Evolutionary conservation across 176 grass and related monocot species (phyloP).

Genomic region (Aegilops sharonensis): DNA sequence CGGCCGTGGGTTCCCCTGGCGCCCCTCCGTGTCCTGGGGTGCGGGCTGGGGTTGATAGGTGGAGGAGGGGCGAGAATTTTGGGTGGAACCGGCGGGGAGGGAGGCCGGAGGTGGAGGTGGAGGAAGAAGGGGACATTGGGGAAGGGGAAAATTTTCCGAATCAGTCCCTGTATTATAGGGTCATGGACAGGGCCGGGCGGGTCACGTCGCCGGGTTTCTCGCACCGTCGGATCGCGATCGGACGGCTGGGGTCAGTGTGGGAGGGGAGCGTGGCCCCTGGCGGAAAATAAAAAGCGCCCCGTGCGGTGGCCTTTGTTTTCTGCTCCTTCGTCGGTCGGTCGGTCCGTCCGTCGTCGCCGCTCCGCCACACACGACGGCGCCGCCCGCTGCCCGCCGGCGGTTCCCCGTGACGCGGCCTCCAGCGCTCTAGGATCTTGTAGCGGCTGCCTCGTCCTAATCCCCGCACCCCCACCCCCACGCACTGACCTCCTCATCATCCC

Average conservation of each 20-base stretch:
- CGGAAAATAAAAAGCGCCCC: background rate
- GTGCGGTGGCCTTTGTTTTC: background rate
- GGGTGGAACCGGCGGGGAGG: background rate
- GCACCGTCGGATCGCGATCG: background rate
- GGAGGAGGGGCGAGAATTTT: background rate
- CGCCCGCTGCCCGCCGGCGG: background rate
- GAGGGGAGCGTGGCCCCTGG: background rate
- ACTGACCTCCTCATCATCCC: background rate
- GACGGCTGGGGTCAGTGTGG: background rate
- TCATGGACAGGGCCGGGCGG: background rate
- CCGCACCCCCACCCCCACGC: background rate
- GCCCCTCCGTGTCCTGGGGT: background rate
- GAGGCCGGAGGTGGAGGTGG: background rate
- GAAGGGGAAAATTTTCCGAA: slow-evolving; percentile 16
- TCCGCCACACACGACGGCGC: background rate
- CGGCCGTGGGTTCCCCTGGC: background rate
- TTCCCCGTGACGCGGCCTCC: background rate
- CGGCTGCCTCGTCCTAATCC: background rate
- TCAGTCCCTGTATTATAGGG: background rate
- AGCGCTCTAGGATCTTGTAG: background rate
- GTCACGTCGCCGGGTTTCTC: background rate
- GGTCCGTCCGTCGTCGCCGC: background rate
- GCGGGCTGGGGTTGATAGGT: background rate
- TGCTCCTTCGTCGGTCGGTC: background rate
- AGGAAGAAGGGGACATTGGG: slow-evolving; percentile 20